Evolutionary conservation across 768 basidiomycete genomes (phyloP), one percentile per base, ranked within the genome.

Genomic region (Trametes punicea): DNA sequence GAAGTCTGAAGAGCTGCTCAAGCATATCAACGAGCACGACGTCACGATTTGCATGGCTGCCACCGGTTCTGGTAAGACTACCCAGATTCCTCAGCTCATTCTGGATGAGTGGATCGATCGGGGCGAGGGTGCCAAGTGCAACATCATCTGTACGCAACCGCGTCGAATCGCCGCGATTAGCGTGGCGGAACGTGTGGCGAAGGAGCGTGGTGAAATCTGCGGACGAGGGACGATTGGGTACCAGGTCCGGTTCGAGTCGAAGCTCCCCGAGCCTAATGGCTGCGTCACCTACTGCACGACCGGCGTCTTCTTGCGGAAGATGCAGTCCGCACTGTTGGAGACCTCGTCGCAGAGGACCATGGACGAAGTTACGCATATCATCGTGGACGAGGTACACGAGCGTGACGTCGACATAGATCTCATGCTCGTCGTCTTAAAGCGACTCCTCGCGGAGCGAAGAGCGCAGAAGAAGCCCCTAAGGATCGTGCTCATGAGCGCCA

Each of bases 311-410:
- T 76, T 97, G 58, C 90, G 88, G 65, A 78, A 87, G 55, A 81
- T 97, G 70, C 95, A 97, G 71, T 79, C 82, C 2, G 82, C 85
- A 15, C 75, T 93, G 54, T 70, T 82, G 40, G 73, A 73, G 20
- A 68, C 67, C 31, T 58, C 73, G 30, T 67, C 69, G 57, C 66
- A 73, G 10, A 46, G 62, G 16, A 65, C 56, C 61, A 73, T 96
- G 56, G 93, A 95, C 62, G 77, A 84, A 49, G 78, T 96, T 48
- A 92, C 93, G 8, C 95, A 97, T 68, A 82, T 98, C 55, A 71
- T 97, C 41, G 92, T 98, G 25, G 95, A 98, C 69, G 94, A 98
- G 73, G 94, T 93, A 3, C 95, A 98, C 69, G 95, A 97, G 71
- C 87, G 95, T 26, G 93, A 96, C 62, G 83, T 96, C 56, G 93